Evolutionary conservation across 1,284 basidiomycete species (phyloP), one percentile per base, ranked within the genome.

Genomic region (Ustilago trichophora): DNA sequence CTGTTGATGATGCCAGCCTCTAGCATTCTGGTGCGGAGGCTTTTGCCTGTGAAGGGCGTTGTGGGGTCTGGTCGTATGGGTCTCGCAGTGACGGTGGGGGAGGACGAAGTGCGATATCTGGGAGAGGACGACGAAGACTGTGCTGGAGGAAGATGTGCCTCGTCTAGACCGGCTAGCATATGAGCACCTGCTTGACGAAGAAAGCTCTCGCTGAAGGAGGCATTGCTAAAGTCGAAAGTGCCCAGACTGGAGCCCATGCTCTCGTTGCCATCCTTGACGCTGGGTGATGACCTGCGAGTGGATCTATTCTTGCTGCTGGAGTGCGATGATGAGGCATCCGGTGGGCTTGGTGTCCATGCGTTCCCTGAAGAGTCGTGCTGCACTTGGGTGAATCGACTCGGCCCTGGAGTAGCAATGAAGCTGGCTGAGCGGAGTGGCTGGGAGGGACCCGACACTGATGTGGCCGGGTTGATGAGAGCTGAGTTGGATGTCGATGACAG

Each of bases 191-290:
- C 75, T n/a, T 64, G 67, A 8, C 63, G 68, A 5, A 77, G 40
- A 38, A 77, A 77, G 40, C 75, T 77, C 42, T 77, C 75, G 27
- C 66, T 67, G 55, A 77, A 77, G 15, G 73, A 75, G 25, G 72
- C 65, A 19, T 77, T 74, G 35, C 60, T 58, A 33, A 52, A 71
- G 26, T 71, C 67, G 19, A 65, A 65, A 4, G 52, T 62, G 7
- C 46, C 53, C 9, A 67, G 22, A n/a, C 64, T 67, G 6, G 63
- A 66, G 10, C 47, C 63, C 19, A 66, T 29, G 33, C 64, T 67
- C 21, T 67, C 64, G 24, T 67, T 66, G 47, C 29, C 29, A 12
- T 24, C 22, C 18, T 24, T 29, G 18, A 18, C 31, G 4, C 33
- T 48, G 1, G 56, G 44, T 1, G 47, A 42, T 3, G 56, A 12